Percentiles rank a stretch among this genome's conserved stretches.
Evolutionary conservation across 2,329 filamentous ascomycete genomes (phyloP).

Genomic region (Arthrobotrys entomopaga): DNA sequence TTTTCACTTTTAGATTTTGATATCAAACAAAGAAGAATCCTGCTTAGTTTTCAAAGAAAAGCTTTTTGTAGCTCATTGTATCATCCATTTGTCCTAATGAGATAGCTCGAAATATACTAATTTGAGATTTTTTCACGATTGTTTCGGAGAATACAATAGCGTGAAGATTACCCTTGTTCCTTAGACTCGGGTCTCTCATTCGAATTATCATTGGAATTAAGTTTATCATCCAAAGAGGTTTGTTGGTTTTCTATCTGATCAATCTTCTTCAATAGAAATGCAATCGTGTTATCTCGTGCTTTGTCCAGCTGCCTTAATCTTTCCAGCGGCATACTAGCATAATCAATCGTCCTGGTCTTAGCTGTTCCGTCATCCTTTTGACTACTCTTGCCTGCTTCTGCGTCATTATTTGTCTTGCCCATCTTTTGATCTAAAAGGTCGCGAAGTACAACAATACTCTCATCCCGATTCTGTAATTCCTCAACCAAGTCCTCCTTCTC

Average conservation of each 20-base stretch:
- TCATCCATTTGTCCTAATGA: too few species aligned
- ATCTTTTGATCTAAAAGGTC: conserved; percentile 47
- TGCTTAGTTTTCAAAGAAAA: too few species aligned
- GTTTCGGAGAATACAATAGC: too few species aligned
- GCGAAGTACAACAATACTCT: conserved; percentile 39
- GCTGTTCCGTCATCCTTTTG: conserved; percentile 9
- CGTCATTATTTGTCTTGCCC: conserved; percentile 22
- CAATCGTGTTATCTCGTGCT: conserved; percentile 67
- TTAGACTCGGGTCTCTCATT: too few species aligned
- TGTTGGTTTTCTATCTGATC: conserved; percentile 65
- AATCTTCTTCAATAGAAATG: conserved; percentile 67
- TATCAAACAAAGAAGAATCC: not conserved
- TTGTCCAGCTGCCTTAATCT: conserved; percentile 66
- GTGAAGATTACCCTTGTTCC: too few species aligned
- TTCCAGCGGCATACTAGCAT: conserved; percentile 60
- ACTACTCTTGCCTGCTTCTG: conserved; percentile 60
- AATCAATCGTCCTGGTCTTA: conserved; percentile 60
- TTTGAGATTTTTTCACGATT: too few species aligned
- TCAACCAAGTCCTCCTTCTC: conserved; percentile 34
- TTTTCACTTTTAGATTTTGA: conserved; percentile 37
- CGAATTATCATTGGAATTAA: not conserved
- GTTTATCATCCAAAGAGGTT: not conserved
- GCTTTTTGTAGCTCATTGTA: too few species aligned
- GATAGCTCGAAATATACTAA: too few species aligned
- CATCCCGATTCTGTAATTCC: conserved; percentile 41